These are phyloP conservation scores for Rutstroemia sp. DNA, from an alignment of 2,329 filamentous ascomycete species.

Conservation along the genomic window DNA sequence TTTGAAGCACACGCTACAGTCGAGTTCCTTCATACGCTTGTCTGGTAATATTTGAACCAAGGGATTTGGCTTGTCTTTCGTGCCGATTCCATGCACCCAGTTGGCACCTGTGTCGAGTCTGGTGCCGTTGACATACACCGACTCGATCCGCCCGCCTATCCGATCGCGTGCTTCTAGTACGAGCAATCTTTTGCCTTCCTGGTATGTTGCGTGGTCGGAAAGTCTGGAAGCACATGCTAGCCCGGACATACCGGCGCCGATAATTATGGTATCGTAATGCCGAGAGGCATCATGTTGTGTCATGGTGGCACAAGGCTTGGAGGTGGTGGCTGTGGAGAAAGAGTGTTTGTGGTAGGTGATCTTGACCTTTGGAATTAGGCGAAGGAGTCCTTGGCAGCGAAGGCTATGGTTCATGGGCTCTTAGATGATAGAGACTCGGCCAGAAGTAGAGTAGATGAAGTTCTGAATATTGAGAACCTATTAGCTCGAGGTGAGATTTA, in stretches of 20 bases:
- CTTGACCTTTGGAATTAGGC: background rate
- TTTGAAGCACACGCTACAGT: background rate
- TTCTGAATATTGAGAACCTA: no score
- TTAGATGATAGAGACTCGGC: no score
- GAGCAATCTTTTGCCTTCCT: background rate
- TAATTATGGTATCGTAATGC: background rate
- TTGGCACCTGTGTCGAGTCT: background rate
- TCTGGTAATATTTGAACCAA: background rate
- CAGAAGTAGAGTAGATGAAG: no score
- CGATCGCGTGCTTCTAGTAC: background rate
- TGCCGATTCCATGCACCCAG: background rate
- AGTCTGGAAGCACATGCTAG: background rate
- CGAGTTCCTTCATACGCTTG: background rate
- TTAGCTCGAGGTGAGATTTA: no score
- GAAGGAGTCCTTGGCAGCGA: background rate
- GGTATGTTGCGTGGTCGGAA: background rate
- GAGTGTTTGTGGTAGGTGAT: background rate
- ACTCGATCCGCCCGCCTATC: background rate
- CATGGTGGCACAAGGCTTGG: background rate
- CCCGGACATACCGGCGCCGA: background rate
- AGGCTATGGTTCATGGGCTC: no score
- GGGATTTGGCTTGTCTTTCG: background rate
- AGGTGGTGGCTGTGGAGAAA: background rate
- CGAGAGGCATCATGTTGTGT: background rate
- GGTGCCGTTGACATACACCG: background rate